phyloP scores from a whole-genome alignment of 495 filamentous ascomycete genomes.

The Aspergillus sclerotioniger region DNA sequence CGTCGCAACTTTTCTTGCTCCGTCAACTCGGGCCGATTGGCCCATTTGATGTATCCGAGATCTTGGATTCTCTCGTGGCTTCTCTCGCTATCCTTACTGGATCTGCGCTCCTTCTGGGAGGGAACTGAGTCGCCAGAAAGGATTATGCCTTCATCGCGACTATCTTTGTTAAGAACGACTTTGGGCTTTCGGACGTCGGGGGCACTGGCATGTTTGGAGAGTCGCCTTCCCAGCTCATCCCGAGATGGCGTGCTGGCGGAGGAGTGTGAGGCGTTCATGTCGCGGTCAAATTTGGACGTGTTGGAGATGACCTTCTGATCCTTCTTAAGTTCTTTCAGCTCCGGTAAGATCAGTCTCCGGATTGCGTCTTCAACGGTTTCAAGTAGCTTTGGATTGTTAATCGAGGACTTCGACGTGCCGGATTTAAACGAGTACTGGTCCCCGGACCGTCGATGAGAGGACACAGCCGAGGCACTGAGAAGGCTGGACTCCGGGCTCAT shows the following conservation, averaged over 20 bases:
- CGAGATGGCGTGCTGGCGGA: conserved; percentile 60
- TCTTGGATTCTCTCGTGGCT: conserved; percentile 51
- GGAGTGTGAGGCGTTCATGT: conserved; percentile 58
- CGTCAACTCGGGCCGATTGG: conserved; percentile 42
- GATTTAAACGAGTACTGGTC: conserved; percentile 76
- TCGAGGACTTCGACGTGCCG: conserved; percentile 75
- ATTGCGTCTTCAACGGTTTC: conserved; percentile 97
- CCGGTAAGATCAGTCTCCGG: conserved; percentile 83
- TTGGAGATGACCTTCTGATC: conserved; percentile 71
- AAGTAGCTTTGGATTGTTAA: conserved; percentile 94
- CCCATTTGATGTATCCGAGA: conserved; percentile 42
- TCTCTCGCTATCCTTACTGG: conserved; percentile 43
- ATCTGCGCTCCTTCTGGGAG: conserved; percentile 45
- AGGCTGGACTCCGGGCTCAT: conserved; percentile 70
- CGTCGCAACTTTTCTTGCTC: conserved; percentile 55
- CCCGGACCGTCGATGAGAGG: conserved; percentile 64
- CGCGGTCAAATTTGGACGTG: conserved; percentile 59
- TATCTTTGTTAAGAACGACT: conserved; percentile 61
- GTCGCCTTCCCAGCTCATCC: conserved; percentile 55
- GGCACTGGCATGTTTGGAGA: conserved; percentile 68
- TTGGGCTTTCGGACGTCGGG: conserved; percentile 67
- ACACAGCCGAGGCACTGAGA: conserved; percentile 66
- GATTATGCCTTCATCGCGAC: conserved; percentile 56
- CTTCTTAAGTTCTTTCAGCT: conserved; percentile 85
- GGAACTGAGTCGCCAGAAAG: conserved; percentile 48